A percentile compares a stretch with the other conserved stretches of the same genome.
phyloP scores from a whole-genome alignment of 108 stramenopile genomes.

The Nannochloropsis gaditana region DNA sequence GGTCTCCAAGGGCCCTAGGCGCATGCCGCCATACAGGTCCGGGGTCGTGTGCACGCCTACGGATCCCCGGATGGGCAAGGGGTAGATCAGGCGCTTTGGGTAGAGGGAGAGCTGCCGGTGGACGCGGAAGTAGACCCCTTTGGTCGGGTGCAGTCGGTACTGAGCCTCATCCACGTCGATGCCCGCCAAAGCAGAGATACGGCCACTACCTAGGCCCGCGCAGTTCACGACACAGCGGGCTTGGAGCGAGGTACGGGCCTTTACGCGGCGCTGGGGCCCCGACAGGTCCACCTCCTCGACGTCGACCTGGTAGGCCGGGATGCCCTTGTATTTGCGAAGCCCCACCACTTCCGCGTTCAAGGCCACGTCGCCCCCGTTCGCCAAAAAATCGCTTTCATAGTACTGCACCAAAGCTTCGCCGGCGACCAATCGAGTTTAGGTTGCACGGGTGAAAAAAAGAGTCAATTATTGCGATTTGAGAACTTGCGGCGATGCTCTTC shows the following conservation, averaged over 20 bases:
- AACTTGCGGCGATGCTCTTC: no score
- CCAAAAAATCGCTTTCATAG: not conserved
- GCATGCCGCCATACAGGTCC: not conserved
- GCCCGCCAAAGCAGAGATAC: not conserved
- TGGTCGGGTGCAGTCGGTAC: not conserved
- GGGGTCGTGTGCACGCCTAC: not conserved
- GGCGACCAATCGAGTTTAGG: not conserved
- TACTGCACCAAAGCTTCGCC: not conserved
- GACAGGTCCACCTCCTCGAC: not conserved
- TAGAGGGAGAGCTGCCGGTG: not conserved
- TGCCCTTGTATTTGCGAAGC: not conserved
- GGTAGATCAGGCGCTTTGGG: not conserved
- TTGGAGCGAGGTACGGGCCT: not conserved
- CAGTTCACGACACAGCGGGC: not conserved
- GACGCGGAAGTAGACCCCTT: not conserved
- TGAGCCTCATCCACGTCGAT: slow-evolving; percentile 8
- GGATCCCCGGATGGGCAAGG: not conserved
- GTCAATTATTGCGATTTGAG: no score
- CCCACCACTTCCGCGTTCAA: not conserved
- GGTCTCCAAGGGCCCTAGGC: not conserved
- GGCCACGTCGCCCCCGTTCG: not conserved
- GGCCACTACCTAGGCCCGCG: not conserved
- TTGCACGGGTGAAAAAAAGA: not conserved
- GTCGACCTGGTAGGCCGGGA: not conserved
- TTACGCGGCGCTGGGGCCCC: not conserved